A percentile compares a stretch with the other conserved stretches of the same genome.
phyloP scores from a whole-genome alignment of 495 filamentous ascomycete genomes.

The Amphirosellinia nigrospora region DNA sequence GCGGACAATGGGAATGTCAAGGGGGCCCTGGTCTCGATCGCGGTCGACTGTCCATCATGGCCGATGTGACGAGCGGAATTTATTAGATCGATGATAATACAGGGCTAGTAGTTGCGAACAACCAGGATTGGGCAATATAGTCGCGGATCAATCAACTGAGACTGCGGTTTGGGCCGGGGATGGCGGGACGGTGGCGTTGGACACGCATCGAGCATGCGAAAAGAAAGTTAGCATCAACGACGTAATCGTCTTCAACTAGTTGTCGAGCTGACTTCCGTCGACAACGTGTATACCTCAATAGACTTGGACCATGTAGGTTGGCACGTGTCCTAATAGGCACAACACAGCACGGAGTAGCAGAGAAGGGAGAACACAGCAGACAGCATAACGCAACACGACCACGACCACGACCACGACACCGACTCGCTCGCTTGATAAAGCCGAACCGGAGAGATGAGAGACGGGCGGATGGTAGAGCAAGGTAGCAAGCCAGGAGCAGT shows the following conservation, averaged over 20 bases:
- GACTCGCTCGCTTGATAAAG: conserved; percentile 12
- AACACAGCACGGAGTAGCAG: neutral
- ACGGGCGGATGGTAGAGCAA: neutral
- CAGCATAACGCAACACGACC: neutral
- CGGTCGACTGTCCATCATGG: conserved; percentile 34
- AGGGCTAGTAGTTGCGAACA: conserved; percentile 31
- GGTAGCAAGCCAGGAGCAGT: no score
- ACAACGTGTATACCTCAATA: conserved; percentile 20
- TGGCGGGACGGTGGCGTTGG: conserved; percentile 29
- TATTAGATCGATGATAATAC: conserved; percentile 33
- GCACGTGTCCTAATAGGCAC: conserved; percentile 4
- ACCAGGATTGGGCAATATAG: conserved; percentile 40
- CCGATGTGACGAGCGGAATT: conserved; percentile 25
- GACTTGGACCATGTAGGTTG: neutral
- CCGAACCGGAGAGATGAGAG: neutral
- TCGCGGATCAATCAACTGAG: conserved; percentile 43
- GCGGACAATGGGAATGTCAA: conserved; percentile 13
- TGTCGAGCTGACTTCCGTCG: conserved; percentile 10
- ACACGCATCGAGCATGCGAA: conserved; percentile 24
- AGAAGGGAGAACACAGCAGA: neutral
- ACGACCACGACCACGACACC: conserved; percentile 1
- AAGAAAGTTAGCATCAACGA: conserved; percentile 11
- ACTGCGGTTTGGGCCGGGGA: conserved; percentile 38
- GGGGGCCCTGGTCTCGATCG: conserved; percentile 35
- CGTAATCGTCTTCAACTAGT: neutral